phyloP scores from a whole-genome alignment of 2,329 filamentous ascomycete genomes.

The Aureobasidium mangrovei region DNA sequence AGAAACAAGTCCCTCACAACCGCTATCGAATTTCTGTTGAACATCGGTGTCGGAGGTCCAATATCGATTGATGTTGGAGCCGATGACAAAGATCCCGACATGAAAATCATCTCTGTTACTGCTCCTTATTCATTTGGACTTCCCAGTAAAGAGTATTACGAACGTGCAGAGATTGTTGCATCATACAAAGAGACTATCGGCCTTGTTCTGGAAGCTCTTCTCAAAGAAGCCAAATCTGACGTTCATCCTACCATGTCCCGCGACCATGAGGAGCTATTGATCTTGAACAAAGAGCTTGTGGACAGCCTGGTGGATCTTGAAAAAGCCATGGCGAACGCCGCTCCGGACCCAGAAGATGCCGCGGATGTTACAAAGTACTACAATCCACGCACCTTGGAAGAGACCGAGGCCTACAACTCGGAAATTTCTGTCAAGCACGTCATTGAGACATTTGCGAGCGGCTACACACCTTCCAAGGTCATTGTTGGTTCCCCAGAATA shows the following conservation, averaged over 20 bases:
- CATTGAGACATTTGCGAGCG: slow-evolving; percentile 1
- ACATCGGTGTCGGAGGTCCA: not conserved
- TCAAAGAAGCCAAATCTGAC: slow-evolving; percentile 26
- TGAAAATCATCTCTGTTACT: slow-evolving; percentile 39
- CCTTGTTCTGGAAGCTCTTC: slow-evolving; percentile 30
- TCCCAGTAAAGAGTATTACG: slow-evolving; percentile 53
- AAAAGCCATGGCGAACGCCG: slow-evolving; percentile 39
- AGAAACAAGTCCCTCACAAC: slow-evolving; percentile 28
- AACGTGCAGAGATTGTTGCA: slow-evolving; percentile 44
- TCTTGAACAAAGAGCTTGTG: slow-evolving; percentile 39
- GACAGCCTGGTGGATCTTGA: slow-evolving; percentile 10
- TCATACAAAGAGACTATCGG: slow-evolving; percentile 43
- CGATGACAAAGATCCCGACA: slow-evolving; percentile 48
- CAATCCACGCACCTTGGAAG: slow-evolving; percentile 51
- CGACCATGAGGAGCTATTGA: slow-evolving; percentile 23
- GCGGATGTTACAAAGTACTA: slow-evolving; percentile 59
- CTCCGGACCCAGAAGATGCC: slow-evolving; percentile 49
- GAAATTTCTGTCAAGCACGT: slow-evolving; percentile 34
- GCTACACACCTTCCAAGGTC: slow-evolving; percentile 34
- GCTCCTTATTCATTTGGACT: slow-evolving; percentile 45
- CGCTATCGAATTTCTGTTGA: slow-evolving; percentile 5
- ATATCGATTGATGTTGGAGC: slow-evolving; percentile 21
- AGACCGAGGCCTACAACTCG: slow-evolving; percentile 37
- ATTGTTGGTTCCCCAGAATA: slow-evolving; percentile 54
- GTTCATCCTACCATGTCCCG: not conserved